A percentile compares a stretch with the other conserved stretches of the same genome.
These are phyloP conservation scores for Mycena leptocephala DNA, from an alignment of 768 basidiomycete genomes.

Conservation along the genomic window DNA sequence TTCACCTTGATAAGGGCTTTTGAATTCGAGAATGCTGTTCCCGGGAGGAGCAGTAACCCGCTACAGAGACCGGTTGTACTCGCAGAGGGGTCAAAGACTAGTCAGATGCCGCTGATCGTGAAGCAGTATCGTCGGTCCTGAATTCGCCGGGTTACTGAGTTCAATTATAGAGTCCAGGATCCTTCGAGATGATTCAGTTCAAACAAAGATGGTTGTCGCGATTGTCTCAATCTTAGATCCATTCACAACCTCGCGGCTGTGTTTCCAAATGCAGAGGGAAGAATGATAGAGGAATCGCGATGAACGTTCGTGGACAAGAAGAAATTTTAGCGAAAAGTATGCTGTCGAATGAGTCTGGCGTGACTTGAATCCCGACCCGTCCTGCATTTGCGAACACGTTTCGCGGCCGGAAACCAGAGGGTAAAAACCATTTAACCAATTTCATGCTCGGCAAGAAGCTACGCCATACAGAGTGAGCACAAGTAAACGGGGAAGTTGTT, in stretches of 20 bases:
- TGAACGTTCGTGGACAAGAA: too few relatives aligned
- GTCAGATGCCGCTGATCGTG: constrained; percentile 15
- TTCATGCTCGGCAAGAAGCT: constrained; percentile 96
- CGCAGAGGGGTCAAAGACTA: neutral
- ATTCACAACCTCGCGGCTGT: too few relatives aligned
- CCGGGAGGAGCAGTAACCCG: neutral
- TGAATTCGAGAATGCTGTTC: constrained; percentile 54
- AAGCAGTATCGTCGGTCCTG: neutral
- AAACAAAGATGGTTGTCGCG: neutral
- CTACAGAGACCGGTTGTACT: constrained; percentile 6
- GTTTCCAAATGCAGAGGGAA: too few relatives aligned
- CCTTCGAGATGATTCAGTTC: neutral
- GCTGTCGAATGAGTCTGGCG: too few relatives aligned
- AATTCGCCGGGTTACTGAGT: neutral
- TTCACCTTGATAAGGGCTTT: constrained; percentile 63
- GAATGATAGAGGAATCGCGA: neutral
- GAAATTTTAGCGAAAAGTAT: too few relatives aligned
- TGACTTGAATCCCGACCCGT: too few relatives aligned
- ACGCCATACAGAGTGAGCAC: constrained; percentile 24
- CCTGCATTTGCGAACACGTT: too few relatives aligned
- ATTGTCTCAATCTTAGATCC: too few relatives aligned
- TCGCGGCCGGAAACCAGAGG: too few relatives aligned
- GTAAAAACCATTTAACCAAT: constrained; percentile 64
- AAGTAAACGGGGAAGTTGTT: neutral
- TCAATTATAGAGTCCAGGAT: neutral